Conservation (phyloP, 2,329 filamentous ascomycete species). For the Fusarium verticillioides region DNA sequence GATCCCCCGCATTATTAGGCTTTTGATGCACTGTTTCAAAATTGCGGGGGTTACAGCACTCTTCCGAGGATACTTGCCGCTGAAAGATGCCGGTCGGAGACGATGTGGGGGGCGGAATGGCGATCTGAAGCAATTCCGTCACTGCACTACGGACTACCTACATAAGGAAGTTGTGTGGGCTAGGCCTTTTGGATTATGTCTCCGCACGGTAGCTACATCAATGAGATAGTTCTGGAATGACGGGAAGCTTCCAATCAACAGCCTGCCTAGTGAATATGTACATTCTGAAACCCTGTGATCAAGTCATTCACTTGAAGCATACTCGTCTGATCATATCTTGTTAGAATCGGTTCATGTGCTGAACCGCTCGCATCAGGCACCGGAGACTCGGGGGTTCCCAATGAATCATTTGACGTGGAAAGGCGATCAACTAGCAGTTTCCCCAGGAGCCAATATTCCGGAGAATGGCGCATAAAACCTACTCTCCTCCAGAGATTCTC, state of each 20-base stretch:
- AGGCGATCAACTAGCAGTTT: slow-evolving; percentile 1
- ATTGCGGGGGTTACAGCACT: neutral
- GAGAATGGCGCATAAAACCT: neutral
- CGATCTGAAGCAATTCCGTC: neutral
- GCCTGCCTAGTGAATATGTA: neutral
- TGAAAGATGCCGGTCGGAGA: slow-evolving; percentile 8
- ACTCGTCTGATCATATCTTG: slow-evolving; percentile 6
- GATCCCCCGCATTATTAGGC: neutral
- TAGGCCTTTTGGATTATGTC: neutral
- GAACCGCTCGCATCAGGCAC: neutral
- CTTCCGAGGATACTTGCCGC: neutral
- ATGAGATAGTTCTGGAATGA: neutral
- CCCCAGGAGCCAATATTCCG: neutral
- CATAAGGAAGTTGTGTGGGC: too few species aligned
- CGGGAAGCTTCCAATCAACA: fast-evolving
- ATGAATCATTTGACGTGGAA: neutral
- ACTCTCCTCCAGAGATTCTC: neutral
- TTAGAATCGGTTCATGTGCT: neutral
- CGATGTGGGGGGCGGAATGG: slow-evolving; percentile 8
- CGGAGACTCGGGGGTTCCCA: neutral
- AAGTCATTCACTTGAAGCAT: slow-evolving; percentile 15
- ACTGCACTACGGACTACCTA: neutral
- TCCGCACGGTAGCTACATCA: neutral
- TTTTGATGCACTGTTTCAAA: neutral
- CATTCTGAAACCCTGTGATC: slow-evolving; percentile 2